A percentile compares a stretch with the other conserved stretches of the same genome.
These are phyloP conservation scores for Scleroderma bovista DNA, from an alignment of 768 basidiomycete genomes.

Conservation along the genomic window DNA sequence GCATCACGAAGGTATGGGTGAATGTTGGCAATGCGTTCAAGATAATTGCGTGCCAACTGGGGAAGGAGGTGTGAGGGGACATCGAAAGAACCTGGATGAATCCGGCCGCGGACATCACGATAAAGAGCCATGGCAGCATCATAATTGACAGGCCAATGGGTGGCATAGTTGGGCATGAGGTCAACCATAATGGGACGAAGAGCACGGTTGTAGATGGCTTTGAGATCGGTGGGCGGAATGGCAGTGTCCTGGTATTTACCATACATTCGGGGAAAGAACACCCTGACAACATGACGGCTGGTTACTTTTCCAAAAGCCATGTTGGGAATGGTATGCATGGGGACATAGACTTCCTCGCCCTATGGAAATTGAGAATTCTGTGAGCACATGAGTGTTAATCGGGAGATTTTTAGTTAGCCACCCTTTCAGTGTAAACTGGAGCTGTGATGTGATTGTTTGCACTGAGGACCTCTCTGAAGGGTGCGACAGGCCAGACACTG, in stretches of 20 bases:
- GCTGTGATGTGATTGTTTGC: no score
- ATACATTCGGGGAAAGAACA: slow-evolving; percentile 6
- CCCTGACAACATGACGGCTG: neutral
- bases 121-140: neutral
- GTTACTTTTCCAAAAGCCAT: slow-evolving; percentile 4
- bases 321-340: slow-evolving; percentile 5
- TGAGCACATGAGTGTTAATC: no score
- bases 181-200: neutral
- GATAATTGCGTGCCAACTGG: neutral
- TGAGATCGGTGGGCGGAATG: neutral
- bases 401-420: no score
- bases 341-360: neutral
- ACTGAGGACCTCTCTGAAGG: no score
- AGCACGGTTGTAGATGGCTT: slow-evolving; percentile 1
- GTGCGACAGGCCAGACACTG: no score
- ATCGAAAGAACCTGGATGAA: no score
- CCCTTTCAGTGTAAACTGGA: no score
- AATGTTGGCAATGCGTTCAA: neutral
- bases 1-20: slow-evolving; percentile 1
- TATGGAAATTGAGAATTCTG: no score
- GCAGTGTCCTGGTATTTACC: neutral
- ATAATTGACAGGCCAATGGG: slow-evolving; percentile 5
- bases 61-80: no score
- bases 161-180: slow-evolving; percentile 2
- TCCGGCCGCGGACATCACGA: neutral